Percentiles rank a stretch among this genome's conserved stretches.
Evolutionary conservation across 371 early-diverging fungal species (phyloP).

Genomic region (Actinomortierella wolfii): DNA sequence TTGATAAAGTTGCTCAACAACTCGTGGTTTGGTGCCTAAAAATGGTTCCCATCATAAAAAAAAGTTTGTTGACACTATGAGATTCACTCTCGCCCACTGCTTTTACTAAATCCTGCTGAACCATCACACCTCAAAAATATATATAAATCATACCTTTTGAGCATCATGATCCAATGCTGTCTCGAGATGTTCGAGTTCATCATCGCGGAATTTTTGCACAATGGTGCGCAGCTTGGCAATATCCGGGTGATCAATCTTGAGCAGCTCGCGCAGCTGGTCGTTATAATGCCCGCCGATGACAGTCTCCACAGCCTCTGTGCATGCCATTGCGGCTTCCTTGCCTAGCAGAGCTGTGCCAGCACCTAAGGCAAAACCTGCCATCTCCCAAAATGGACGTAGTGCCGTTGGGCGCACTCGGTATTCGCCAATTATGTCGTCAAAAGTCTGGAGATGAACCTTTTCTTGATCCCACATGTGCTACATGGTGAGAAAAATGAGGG

Average conservation of each 20-base stretch:
- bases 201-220: slow-evolving; percentile 89
- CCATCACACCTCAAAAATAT: slow-evolving; percentile 1
- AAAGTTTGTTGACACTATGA: not conserved
- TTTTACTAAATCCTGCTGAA: too few species aligned
- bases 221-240: slow-evolving; percentile 63
- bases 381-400: slow-evolving; percentile 86
- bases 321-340: slow-evolving; percentile 96
- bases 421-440: slow-evolving; percentile 75
- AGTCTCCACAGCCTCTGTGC: slow-evolving; percentile 98
- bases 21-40: slow-evolving; percentile 74
- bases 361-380: slow-evolving; percentile 88
- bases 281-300: slow-evolving; percentile 97
- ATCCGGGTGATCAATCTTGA: slow-evolving; percentile 68
- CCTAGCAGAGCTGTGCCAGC: slow-evolving; percentile 89
- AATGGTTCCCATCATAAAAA: not conserved
- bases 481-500: not conserved
- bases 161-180: slow-evolving; percentile 91
- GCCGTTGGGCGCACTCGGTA: slow-evolving; percentile 87
- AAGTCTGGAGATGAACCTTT: slow-evolving; percentile 76
- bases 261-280: slow-evolving; percentile 82
- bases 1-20: slow-evolving; percentile 74
- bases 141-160: slow-evolving; percentile 53
- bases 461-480: slow-evolving; percentile 97
- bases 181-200: slow-evolving; percentile 94
- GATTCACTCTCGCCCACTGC: too few species aligned